These are phyloP conservation scores for Alternaria consortialis DNA, from an alignment of 2,329 filamentous ascomycete genomes.

Conservation along the genomic window DNA sequence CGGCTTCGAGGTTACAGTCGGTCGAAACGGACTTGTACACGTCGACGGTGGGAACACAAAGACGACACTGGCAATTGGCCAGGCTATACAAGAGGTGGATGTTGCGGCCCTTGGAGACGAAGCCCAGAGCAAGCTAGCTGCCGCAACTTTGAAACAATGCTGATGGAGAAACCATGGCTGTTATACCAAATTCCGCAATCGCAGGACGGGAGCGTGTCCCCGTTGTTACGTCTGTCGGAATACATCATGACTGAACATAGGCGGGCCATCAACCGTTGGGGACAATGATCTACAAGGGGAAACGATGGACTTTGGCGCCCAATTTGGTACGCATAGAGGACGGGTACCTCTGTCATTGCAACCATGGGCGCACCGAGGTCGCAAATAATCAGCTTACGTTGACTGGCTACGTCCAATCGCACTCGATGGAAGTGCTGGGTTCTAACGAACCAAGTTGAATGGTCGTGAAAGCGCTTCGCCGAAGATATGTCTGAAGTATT, in stretches of 20 bases:
- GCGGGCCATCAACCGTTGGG: background rate
- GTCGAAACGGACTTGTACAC: conserved; percentile 92
- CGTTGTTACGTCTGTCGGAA: background rate
- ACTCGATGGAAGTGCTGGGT: background rate
- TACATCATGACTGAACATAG: background rate
- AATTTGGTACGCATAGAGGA: background rate
- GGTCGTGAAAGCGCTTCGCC: background rate
- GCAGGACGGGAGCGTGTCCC: background rate
- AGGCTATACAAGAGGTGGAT: conserved; percentile 81
- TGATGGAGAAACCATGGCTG: conserved; percentile 21
- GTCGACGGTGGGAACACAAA: conserved; percentile 80
- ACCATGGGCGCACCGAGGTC: background rate
- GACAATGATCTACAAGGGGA: background rate
- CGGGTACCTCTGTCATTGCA: background rate
- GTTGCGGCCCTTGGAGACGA: conserved; percentile 69
- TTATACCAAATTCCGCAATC: background rate
- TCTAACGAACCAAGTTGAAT: background rate
- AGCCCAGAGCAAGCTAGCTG: conserved; percentile 75
- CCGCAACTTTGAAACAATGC: conserved; percentile 69
- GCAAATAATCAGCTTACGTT: background rate
- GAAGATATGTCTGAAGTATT: background rate
- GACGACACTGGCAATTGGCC: conserved; percentile 79
- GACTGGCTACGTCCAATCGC: background rate
- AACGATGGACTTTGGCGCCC: background rate
- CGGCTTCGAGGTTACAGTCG: conserved; percentile 92